Conservation (phyloP, 257 asterid genomes). For the Primulina tabacum region DNA sequence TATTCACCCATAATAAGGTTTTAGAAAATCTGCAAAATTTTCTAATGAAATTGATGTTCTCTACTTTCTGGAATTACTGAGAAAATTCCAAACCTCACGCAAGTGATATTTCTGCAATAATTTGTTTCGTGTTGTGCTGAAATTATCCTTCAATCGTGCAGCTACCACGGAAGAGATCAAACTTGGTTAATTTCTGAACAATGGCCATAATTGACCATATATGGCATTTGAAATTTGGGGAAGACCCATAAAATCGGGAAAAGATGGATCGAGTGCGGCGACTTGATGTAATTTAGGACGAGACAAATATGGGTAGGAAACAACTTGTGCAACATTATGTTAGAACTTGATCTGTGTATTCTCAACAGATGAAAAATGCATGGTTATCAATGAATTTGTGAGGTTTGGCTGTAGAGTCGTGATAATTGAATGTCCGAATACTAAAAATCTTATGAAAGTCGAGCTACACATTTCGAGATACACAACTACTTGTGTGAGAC, state of each 20-base stretch:
- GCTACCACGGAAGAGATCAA: conserved; percentile 2
- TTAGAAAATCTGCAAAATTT: neutral
- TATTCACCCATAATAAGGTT: conserved; percentile 16
- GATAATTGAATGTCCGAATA: neutral
- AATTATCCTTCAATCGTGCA: neutral
- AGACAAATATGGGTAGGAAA: neutral
- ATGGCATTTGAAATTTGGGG: neutral
- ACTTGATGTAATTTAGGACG: too few species aligned
- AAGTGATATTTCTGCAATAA: neutral
- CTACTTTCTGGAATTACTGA: neutral
- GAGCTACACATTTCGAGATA: too few species aligned
- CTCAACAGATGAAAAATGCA: neutral
- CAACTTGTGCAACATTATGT: too few species aligned
- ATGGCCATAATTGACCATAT: conserved; percentile 1
- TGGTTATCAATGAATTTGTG: too few species aligned
- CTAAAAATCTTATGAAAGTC: too few species aligned
- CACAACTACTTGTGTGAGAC: too few species aligned
- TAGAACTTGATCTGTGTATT: neutral
- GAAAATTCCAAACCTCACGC: neutral
- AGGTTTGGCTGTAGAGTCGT: neutral
- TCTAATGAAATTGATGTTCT: neutral
- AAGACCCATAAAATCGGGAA: neutral
- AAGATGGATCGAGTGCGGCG: neutral
- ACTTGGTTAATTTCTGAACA: conserved; percentile 5
- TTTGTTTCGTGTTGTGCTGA: neutral